Conservation (phyloP, 257 asterid species). For the Solanum dulcamara region DNA sequence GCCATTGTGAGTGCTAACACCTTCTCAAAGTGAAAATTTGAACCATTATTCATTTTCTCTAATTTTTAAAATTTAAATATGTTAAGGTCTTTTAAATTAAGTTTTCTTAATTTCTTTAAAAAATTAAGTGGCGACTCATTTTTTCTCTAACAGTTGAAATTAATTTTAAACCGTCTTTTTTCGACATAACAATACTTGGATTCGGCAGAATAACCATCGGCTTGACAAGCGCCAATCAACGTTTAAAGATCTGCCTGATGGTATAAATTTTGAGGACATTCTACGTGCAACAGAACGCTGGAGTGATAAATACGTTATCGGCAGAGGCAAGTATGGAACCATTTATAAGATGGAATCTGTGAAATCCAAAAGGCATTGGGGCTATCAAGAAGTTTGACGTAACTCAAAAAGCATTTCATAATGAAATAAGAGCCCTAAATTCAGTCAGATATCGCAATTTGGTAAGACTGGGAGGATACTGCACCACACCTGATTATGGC, state of each 20-base stretch:
- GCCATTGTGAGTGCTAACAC: no score
- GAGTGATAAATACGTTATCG: conserved; percentile 36
- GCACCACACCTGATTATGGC: conserved; percentile 26
- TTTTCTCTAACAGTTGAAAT: no score
- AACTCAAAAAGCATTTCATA: conserved; percentile 7
- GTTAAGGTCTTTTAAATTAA: no score
- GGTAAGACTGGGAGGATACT: conserved; percentile 37
- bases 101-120: no score
- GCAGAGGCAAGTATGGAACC: conserved; percentile 38
- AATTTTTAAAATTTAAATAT: no score
- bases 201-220: conserved; percentile 1
- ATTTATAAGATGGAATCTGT: neutral
- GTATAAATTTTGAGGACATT: conserved; percentile 28
- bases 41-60: no score
- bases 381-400: conserved; percentile 26
- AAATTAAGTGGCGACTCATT: no score
- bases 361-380: neutral
- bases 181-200: no score
- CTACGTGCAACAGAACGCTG: conserved; percentile 35
- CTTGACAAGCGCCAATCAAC: conserved; percentile 4
- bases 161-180: no score
- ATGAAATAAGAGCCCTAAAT: conserved; percentile 24
- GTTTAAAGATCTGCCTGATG: conserved; percentile 29
- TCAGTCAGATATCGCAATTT: conserved; percentile 32
- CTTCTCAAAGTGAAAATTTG: no score